Base-by-base conservation (phyloP, 1,284 basidiomycete genomes). In the Papiliotrema nemorosa region DNA sequence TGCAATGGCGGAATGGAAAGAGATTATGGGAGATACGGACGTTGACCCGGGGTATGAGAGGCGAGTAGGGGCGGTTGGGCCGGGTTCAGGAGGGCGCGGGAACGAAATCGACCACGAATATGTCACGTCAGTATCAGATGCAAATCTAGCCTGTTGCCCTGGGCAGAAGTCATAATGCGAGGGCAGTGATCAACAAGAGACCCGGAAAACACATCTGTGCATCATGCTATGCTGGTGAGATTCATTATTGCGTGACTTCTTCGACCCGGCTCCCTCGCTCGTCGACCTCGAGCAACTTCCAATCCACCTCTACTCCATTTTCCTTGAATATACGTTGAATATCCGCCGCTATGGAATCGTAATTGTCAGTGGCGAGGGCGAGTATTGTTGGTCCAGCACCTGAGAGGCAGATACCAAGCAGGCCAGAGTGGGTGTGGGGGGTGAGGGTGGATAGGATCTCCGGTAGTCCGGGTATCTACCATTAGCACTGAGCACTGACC, bases 351-450 rank as follows among this genome's bases (percentile, higher is more conserved):
- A 96, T 92, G 9, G 77, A 77, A 48, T 91, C 87, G 62, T 88
- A 94, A 36, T 86, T 85, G 41, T 78, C 77, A 0, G 89, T 94
- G 0, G 94, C 93, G n/a, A 99, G 82, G 0, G 96, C 96, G 50
- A 99, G 81, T 60, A 98, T 97, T 2, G 96, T 97, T 1, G 96
- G 96, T 0, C 96, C 96, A 1, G 96, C 96, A 7, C 96, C 96
- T 1, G 93, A 97, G 26, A 99, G 82, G 71, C 96, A 98, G 58
- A 98, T 97, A 5, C 96, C 96, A 18, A 98, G 80, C 3, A 99
- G 78, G 12, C 96, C 96, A 0, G 90, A 89, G 74, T 98, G 93
- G 0, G 87, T 85, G 14, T 80, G 66, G 5, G 93, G 93, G 0
- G 91, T 96, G 49, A 98, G 86, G 16, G 81, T 80, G 25, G 87